phyloP scores from a whole-genome alignment of 495 filamentous ascomycete genomes.

The Xylaria grammica region DNA sequence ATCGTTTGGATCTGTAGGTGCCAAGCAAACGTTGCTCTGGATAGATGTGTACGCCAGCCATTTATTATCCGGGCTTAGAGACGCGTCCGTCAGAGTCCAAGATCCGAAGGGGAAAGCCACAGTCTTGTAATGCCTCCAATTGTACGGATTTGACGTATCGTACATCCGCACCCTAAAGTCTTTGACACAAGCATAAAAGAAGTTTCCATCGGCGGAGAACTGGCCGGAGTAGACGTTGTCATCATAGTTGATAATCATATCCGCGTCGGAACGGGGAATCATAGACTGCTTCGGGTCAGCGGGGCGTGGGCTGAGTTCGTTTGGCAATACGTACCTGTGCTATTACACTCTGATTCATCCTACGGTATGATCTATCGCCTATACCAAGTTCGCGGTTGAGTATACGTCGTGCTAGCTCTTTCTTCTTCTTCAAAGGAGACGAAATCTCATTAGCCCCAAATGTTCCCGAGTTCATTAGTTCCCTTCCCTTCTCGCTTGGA shows the following conservation, averaged over 20 bases:
- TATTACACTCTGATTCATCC: slow-evolving; percentile 65
- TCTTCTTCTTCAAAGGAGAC: slow-evolving; percentile 61
- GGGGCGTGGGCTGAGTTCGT: not conserved
- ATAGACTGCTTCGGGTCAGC: slow-evolving; percentile 47
- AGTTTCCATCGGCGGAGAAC: slow-evolving; percentile 95
- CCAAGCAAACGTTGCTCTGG: slow-evolving; percentile 77
- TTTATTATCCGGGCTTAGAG: slow-evolving; percentile 87
- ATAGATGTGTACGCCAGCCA: slow-evolving; percentile 91
- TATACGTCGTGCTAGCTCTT: slow-evolving; percentile 66
- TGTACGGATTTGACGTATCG: slow-evolving; percentile 93
- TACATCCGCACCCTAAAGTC: slow-evolving; percentile 97
- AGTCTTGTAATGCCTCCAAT: slow-evolving; percentile 96
- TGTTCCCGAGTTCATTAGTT: slow-evolving; percentile 77
- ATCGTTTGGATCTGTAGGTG: slow-evolving; percentile 83
- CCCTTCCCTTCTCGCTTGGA: slow-evolving; percentile 74
- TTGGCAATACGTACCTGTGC: slow-evolving; percentile 48
- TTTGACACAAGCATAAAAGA: slow-evolving; percentile 94
- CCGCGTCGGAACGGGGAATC: slow-evolving; percentile 75
- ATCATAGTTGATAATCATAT: slow-evolving; percentile 87
- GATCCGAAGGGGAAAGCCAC: slow-evolving; percentile 82
- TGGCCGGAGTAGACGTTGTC: slow-evolving; percentile 91
- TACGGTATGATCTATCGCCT: slow-evolving; percentile 56
- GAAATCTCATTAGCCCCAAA: slow-evolving; percentile 71
- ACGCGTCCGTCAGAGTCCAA: slow-evolving; percentile 97
- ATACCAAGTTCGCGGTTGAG: slow-evolving; percentile 82